Conservation (phyloP, 345 rosid species). For the Melastoma malabathricum region DNA sequence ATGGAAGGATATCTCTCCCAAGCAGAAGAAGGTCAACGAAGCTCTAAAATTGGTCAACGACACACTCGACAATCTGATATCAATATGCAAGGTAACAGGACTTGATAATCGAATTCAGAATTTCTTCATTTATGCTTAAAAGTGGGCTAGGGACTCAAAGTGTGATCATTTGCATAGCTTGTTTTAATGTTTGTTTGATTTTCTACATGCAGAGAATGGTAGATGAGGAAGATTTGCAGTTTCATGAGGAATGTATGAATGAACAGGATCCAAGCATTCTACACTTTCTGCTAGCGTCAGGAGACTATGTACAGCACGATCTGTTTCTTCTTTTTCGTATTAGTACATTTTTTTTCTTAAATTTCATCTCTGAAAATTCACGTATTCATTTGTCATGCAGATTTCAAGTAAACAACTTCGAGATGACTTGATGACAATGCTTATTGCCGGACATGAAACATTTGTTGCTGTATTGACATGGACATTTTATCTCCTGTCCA, state of each 20-base stretch:
- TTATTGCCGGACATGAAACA: constrained; percentile 99
- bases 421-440: constrained; percentile 97
- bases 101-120: too few species aligned
- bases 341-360: constrained; percentile 8
- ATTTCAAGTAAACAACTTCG: constrained; percentile 94
- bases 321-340: not conserved
- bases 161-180: not conserved
- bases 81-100: constrained; percentile 83
- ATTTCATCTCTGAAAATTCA: too few species aligned
- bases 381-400: constrained; percentile 12
- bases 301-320: constrained; percentile 62
- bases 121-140: too few species aligned
- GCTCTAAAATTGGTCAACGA: constrained; percentile 76
- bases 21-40: constrained; percentile 57
- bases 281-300: constrained; percentile 83
- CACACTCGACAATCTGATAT: constrained; percentile 60
- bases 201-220: constrained; percentile 57
- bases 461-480: constrained; percentile 92
- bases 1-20: constrained; percentile 87
- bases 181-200: not conserved
- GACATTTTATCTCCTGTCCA: constrained; percentile 82
- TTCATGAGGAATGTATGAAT: constrained; percentile 83
- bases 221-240: constrained; percentile 85
- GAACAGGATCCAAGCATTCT: constrained; percentile 97
- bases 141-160: too few species aligned